Percentiles rank a stretch among this genome's conserved stretches.
phyloP scores from a whole-genome alignment of 805 yeast species.

The Saturnispora gosingensis region DNA sequence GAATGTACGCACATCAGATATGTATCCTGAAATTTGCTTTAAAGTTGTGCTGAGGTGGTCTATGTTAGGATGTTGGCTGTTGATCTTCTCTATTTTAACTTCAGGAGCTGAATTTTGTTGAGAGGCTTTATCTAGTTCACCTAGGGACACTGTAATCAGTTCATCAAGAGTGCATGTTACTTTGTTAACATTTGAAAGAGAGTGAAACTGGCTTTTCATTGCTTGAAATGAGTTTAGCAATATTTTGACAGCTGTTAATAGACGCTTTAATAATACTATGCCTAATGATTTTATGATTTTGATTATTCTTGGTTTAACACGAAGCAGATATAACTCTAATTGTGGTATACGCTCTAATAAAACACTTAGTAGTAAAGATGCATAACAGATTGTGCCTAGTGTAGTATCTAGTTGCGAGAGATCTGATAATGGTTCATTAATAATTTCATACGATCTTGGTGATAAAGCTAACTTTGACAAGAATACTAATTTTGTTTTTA shows the following conservation, averaged over 20 bases:
- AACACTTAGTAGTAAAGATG: conserved; percentile 19
- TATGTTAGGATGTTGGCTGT: neutral
- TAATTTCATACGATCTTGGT: conserved; percentile 22
- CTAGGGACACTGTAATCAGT: neutral
- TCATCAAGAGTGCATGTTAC: neutral
- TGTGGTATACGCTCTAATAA: conserved; percentile 6
- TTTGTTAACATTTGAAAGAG: neutral
- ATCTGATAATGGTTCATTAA: conserved; percentile 21
- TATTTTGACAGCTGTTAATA: neutral
- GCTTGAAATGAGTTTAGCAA: neutral
- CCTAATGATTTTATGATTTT: neutral
- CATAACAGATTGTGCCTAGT: conserved; percentile 28
- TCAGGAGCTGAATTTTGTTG: neutral
- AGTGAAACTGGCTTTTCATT: neutral
- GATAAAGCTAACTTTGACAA: conserved; percentile 16
- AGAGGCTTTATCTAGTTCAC: neutral
- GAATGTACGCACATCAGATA: conserved; percentile 30
- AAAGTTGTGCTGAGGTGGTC: conserved; percentile 7
- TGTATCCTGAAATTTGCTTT: conserved; percentile 23
- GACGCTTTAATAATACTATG: neutral
- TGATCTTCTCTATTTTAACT: neutral
- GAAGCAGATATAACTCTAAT: neutral
- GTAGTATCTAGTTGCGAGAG: conserved; percentile 23
- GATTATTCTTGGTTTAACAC: neutral
- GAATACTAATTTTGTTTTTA: conserved; percentile 8